Percentiles rank a stretch among this genome's conserved stretches.
Evolutionary conservation across 345 rosid genomes (phyloP).

Genomic region (Ceriops tagal): DNA sequence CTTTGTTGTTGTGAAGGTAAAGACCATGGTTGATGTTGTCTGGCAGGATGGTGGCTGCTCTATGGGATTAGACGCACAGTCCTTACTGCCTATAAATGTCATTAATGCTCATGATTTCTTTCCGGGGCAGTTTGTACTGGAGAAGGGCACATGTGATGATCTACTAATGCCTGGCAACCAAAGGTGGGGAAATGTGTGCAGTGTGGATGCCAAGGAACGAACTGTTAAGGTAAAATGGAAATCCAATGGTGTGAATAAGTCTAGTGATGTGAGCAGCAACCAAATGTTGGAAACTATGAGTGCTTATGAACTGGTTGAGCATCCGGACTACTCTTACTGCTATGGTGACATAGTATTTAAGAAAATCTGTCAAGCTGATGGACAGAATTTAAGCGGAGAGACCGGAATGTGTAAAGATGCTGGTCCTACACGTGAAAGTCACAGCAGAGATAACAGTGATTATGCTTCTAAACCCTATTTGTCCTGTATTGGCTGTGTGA

Average conservation of each 20-base stretch:
- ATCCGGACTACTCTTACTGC: slow-evolving; percentile 69
- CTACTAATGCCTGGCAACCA: slow-evolving; percentile 30
- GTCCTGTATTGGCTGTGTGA: slow-evolving; percentile 67
- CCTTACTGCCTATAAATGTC: slow-evolving; percentile 55
- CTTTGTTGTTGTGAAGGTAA: slow-evolving; percentile 60
- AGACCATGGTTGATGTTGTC: slow-evolving; percentile 57
- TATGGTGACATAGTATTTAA: slow-evolving; percentile 71
- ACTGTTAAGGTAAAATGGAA: slow-evolving; percentile 75
- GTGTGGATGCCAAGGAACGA: slow-evolving; percentile 71
- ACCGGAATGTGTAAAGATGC: slow-evolving; percentile 18
- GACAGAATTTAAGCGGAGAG: slow-evolving; percentile 20
- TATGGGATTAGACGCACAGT: slow-evolving; percentile 50
- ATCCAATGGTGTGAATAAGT: slow-evolving; percentile 28
- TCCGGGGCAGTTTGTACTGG: slow-evolving; percentile 87
- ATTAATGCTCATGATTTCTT: slow-evolving; percentile 77
- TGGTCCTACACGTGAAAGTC: slow-evolving; percentile 18
- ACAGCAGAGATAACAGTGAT: slow-evolving; percentile 23
- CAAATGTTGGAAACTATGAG: slow-evolving; percentile 65
- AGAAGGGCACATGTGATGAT: slow-evolving; percentile 48
- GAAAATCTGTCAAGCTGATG: slow-evolving; percentile 22
- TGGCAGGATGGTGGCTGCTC: slow-evolving; percentile 85
- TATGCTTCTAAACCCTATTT: slow-evolving; percentile 26
- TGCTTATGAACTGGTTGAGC: slow-evolving; percentile 81
- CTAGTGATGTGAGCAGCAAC: slow-evolving; percentile 23
- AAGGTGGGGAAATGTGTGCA: slow-evolving; percentile 68